A percentile compares a stretch with the other conserved stretches of the same genome.
phyloP scores from a whole-genome alignment of 805 yeast species.

The Candida xiaguanensis region DNA sequence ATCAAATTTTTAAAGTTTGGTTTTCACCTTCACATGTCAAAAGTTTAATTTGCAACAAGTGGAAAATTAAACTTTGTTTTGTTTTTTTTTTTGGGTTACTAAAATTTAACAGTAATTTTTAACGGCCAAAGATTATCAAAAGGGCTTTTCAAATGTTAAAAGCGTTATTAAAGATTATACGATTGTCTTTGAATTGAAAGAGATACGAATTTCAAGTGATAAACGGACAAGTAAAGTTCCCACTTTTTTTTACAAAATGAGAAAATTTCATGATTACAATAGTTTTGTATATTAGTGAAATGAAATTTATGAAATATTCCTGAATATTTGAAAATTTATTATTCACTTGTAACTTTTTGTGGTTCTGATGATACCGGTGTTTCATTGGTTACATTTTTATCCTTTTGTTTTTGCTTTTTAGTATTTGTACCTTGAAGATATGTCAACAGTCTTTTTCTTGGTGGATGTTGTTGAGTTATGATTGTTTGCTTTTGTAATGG shows the following conservation, averaged over 20 bases:
- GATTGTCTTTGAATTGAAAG: too few species aligned
- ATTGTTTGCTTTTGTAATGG: background rate
- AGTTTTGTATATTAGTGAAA: too few species aligned
- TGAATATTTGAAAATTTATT: background rate
- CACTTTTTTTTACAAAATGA: too few species aligned
- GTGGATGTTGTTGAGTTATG: background rate
- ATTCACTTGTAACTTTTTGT: background rate
- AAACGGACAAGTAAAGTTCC: too few species aligned
- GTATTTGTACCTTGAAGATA: background rate
- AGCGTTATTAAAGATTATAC: too few species aligned
- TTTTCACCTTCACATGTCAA: background rate
- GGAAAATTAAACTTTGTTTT: background rate
- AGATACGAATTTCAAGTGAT: too few species aligned
- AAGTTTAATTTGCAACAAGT: background rate
- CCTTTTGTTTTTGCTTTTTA: slow-evolving; percentile 1
- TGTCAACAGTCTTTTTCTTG: background rate
- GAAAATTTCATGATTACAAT: too few species aligned
- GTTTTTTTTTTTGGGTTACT: background rate
- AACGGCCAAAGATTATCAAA: too few species aligned
- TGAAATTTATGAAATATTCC: background rate
- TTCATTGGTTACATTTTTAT: background rate
- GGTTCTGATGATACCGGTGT: background rate
- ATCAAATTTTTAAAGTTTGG: background rate
- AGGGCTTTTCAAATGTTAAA: too few species aligned
- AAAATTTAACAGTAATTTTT: too few species aligned